Base-by-base conservation (phyloP, 2,329 filamentous ascomycete genomes). In the Chrysosphaeria jannelii region DNA sequence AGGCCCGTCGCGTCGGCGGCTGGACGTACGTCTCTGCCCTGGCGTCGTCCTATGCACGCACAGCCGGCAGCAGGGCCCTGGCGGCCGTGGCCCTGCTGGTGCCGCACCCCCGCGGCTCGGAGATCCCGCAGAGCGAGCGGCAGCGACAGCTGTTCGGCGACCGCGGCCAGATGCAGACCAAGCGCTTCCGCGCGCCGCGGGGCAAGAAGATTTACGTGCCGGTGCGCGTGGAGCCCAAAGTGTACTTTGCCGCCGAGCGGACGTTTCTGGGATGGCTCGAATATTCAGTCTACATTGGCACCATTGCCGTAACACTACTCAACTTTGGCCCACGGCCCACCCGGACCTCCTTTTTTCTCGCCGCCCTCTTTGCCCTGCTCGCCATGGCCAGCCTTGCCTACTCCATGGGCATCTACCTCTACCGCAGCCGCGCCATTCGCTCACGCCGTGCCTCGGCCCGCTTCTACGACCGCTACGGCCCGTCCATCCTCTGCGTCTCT, bases 261-360 rank as follows among this genome's bases (percentile, higher is more conserved):
- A 97, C 85, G 1, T 97, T 91, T 47, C 57, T 97, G 27, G 74
- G 76, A 31, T 97, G 85, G 71, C 70, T 97, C 36, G 81, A 97
- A 44, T 93, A 89, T 46, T 81, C 72, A 23, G 89, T 93, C 38
- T 79, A 91, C 39, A 66, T 97, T 25, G 76, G 75, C 35, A 70
- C 71, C 14, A 81, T 89, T 35, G 75, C 78, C 8, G 68, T 71
- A 6, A 74, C 74, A 0, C 50, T 89, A 21, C 57, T 89, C 33
- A 79, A 89, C 50, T 76, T 91, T 40, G 62, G 72, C 34, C 43
- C 44, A 8, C 55, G 57, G 31, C 51, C 57, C 11, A 55, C 44
- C 6, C 39, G 34, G 21, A 42, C 64, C 11, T 63, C 68, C 5
- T 63, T 88, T 31, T 49, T 61, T 21, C 62, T 71, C 0, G 57